Base-by-base conservation (phyloP, 768 basidiomycete species). In the Boletellus ananiceps region DNA sequence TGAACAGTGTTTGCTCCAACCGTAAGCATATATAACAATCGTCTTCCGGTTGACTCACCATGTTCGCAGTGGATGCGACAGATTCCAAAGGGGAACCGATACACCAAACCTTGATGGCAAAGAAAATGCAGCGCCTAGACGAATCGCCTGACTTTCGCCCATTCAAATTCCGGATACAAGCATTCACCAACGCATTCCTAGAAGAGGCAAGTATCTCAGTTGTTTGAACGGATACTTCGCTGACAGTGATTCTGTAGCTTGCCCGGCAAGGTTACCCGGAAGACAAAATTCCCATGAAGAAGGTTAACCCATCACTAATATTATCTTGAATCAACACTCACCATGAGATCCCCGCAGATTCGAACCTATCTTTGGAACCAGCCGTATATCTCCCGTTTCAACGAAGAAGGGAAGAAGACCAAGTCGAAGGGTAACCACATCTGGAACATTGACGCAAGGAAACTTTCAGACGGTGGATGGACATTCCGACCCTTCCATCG, bases 371-470 rank as follows among this genome's bases (percentile, higher is more conserved):
- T 99, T 43, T 99, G 95, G 95, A 84, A 83, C 52, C 91, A 94
- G 59, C 85, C 84, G 27, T 85, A 87, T 65, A 98, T 99, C 64
- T 85, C 93, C 25, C 88, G 95, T 27, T 98, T 94, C 75, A 99
- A 99, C 65, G 93, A 97, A 62, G 95, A 98, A 65, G 95, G 95
- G 32, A 97, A 97, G 70, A 99, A 99, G 72, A 90, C 94, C 19
- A 99, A 99, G 70, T 94, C 92, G 46, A 96, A 96, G 74, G 95
- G 95, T 40, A 99, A 99, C 70, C 95, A 98, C 61, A 96, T 97
- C 57, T 99, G 95, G 95, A 94, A 93, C 62, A 87, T 98, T 44
- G 92, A 97, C 60, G 95, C 93, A n/a, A 90, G 82, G 71, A 94
- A 90, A 68, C 63, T 72, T 19, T 73, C 72, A 19, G 88, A 88